These are phyloP conservation scores for Parasitella parasitica DNA, from an alignment of 371 early-diverging fungal species.

Conservation along the genomic window DNA sequence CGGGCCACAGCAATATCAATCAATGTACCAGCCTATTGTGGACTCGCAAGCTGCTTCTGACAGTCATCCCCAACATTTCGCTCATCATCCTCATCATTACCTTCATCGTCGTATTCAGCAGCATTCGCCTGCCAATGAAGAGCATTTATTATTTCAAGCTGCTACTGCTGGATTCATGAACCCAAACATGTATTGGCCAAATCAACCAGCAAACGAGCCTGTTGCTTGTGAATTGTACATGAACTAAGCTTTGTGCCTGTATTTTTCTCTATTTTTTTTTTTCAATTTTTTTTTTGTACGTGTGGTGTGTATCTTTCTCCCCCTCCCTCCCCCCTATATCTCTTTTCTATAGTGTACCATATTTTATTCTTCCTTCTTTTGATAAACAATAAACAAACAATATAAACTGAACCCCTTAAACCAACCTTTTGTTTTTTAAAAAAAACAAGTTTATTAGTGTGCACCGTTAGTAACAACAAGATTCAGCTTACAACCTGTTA, in stretches of 20 bases:
- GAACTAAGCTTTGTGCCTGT: conserved; percentile 5
- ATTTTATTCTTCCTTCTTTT: background rate
- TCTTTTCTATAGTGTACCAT: background rate
- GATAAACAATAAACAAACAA: background rate
- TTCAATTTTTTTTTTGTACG: background rate
- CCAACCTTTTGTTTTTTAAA: background rate
- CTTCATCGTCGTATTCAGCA: background rate
- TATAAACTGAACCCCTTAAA: background rate
- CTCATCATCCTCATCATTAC: background rate
- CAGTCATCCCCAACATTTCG: background rate
- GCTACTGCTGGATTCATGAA: conserved; percentile 7
- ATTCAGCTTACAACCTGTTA: background rate
- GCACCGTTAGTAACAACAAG: background rate
- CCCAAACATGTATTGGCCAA: conserved; percentile 17
- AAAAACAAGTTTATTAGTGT: background rate
- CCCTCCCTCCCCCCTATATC: background rate
- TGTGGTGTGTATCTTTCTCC: background rate
- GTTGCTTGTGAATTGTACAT: conserved; percentile 22
- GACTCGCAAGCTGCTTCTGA: background rate
- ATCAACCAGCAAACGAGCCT: background rate
- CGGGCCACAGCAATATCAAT: conserved; percentile 7
- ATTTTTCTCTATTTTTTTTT: background rate
- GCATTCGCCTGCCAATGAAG: background rate
- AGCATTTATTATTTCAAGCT: conserved; percentile 4
- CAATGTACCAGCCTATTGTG: background rate